A percentile compares a stretch with the other conserved stretches of the same genome.
Evolutionary conservation across 192 early-diverging fungal species (phyloP).

Genomic region (Coemansia sp.): DNA sequence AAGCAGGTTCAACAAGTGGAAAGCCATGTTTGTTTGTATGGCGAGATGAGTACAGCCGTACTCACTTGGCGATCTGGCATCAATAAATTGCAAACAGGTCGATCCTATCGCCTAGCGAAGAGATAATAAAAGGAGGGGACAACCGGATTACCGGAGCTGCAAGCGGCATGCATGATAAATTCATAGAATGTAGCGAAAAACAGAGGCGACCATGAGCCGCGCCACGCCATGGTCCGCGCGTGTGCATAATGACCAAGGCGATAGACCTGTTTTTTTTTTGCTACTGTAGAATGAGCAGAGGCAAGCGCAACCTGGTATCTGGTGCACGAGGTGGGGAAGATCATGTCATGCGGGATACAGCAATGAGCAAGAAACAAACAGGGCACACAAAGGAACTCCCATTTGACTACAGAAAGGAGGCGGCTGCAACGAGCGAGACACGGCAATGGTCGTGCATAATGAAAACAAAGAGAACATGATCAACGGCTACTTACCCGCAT

Average conservation of each 20-base stretch:
- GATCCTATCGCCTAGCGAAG: background rate
- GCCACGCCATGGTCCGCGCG: background rate
- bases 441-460: conserved; percentile 4
- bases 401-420: conserved; percentile 2
- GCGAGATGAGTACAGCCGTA: background rate
- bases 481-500: conserved; percentile 58
- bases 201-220: background rate
- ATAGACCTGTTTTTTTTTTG: background rate
- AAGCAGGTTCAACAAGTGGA: background rate
- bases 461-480: background rate
- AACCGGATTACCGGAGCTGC: conserved; percentile 1
- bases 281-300: background rate
- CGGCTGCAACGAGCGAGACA: background rate
- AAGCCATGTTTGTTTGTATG: background rate
- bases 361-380: background rate
- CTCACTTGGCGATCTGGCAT: background rate
- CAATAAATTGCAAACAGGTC: background rate
- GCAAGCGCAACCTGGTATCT: background rate
- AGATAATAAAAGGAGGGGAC: background rate
- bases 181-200: background rate
- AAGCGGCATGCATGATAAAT: background rate
- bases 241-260: background rate
- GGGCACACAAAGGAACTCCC: background rate
- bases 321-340: conserved; percentile 2
- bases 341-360: background rate